Evolutionary conservation across 1,139 yeast genomes (phyloP).

Genomic region (Debaryomycetaceae sp.): DNA sequence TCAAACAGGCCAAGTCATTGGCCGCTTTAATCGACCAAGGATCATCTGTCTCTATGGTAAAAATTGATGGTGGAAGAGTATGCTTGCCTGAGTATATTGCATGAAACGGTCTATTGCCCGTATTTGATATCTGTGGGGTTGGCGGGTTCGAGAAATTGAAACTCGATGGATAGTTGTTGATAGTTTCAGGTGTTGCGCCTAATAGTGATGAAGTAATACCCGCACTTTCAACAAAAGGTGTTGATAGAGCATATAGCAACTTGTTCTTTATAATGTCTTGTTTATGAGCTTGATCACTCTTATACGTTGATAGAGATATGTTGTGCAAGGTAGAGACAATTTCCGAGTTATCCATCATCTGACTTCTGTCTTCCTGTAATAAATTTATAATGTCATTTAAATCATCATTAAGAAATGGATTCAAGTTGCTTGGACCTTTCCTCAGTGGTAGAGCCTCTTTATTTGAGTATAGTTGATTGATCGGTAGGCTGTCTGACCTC

Average conservation of each 20-base stretch:
- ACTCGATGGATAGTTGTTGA: slow-evolving; percentile 26
- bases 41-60: slow-evolving; percentile 69
- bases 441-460: slow-evolving; percentile 2
- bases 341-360: slow-evolving; percentile 28
- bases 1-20: slow-evolving; percentile 83
- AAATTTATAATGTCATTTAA: slow-evolving; percentile 43
- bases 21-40: slow-evolving; percentile 86
- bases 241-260: slow-evolving; percentile 64
- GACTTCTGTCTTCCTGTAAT: slow-evolving; percentile 35
- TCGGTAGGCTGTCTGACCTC: slow-evolving; percentile 38
- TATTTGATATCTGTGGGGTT: slow-evolving; percentile 7
- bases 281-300: slow-evolving; percentile 21
- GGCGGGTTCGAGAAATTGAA: slow-evolving; percentile 20
- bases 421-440: neutral
- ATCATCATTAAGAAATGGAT: slow-evolving; percentile 22
- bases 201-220: slow-evolving; percentile 41
- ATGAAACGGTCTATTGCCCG: slow-evolving; percentile 50
- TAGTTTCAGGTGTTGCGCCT: slow-evolving; percentile 9
- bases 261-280: slow-evolving; percentile 48
- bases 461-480: slow-evolving; percentile 18
- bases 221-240: slow-evolving; percentile 65
- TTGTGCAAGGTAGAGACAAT: slow-evolving; percentile 56
- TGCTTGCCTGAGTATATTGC: slow-evolving; percentile 62
- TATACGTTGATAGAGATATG: slow-evolving; percentile 44
- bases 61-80: slow-evolving; percentile 73